These are phyloP conservation scores for Arabidopsis thaliana DNA, from an alignment of 345 rosid species.

Conservation along the genomic window DNA sequence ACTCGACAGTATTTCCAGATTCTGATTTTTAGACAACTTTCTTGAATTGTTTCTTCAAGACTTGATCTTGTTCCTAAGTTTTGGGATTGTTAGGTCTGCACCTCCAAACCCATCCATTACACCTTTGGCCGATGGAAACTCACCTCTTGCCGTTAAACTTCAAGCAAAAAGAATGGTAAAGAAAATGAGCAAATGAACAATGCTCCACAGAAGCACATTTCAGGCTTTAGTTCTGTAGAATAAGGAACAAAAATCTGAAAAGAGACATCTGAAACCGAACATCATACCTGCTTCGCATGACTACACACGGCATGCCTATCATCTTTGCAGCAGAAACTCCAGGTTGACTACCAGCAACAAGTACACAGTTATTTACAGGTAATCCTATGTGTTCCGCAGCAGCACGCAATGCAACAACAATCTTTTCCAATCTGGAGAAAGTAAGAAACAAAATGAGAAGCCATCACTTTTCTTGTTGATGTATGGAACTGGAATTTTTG, in stretches of 20 bases:
- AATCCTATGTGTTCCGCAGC: conserved; percentile 77
- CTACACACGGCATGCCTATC: conserved; percentile 90
- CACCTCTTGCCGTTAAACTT: conserved; percentile 82
- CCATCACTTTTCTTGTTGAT: background rate
- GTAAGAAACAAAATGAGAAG: background rate
- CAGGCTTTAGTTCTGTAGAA: background rate
- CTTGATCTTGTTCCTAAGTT: conserved; percentile 53
- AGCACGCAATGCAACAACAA: conserved; percentile 82
- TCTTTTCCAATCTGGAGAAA: conserved; percentile 64
- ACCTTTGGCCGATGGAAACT: conserved; percentile 84
- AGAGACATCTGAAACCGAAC: background rate
- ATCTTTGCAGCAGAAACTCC: conserved; percentile 79
- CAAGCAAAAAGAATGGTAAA: background rate
- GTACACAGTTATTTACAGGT: conserved; percentile 69
- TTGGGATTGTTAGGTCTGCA: conserved; percentile 75
- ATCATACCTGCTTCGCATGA: conserved; percentile 83
- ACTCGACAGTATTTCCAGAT: background rate
- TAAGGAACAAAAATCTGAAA: background rate
- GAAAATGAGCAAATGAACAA: background rate
- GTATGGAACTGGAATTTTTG: background rate
- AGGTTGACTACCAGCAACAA: conserved; percentile 81
- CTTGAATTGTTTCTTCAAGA: conserved; percentile 43
- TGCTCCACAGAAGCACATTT: conserved; percentile 8
- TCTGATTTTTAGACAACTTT: conserved; percentile 15
- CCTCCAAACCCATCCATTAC: conserved; percentile 95